Evolutionary conservation across 2,329 filamentous ascomycete genomes (phyloP).

Genomic region (Fusarium illudens): DNA sequence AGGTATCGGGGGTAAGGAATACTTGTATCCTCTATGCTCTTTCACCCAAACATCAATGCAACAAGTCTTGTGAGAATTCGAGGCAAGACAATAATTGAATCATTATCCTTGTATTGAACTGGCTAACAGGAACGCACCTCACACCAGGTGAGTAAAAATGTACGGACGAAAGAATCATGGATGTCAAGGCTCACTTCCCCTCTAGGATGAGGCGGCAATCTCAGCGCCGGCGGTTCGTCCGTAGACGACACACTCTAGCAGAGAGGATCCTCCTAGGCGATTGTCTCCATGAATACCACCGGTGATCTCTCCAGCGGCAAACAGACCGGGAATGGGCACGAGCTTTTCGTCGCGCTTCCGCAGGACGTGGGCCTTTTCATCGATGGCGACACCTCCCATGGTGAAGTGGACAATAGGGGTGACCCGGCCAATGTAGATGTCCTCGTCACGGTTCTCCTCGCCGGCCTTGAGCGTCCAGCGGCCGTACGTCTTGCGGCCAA

Average conservation of each 20-base stretch:
- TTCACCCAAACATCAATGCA: too few relatives aligned
- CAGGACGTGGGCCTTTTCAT: conserved; percentile 61
- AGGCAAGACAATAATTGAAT: background rate
- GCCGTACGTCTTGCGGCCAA: conserved; percentile 62
- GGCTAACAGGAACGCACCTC: conserved; percentile 32
- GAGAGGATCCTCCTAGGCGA: conserved; percentile 66
- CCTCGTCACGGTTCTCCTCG: conserved; percentile 57
- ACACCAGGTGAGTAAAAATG: conserved; percentile 25
- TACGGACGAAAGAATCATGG: background rate
- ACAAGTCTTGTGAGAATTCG: too few relatives aligned
- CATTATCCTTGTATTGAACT: background rate
- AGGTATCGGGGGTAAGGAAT: too few relatives aligned
- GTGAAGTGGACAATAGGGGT: conserved; percentile 73
- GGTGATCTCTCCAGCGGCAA: conserved; percentile 71
- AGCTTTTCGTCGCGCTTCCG: conserved; percentile 46
- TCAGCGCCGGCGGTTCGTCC: conserved; percentile 63
- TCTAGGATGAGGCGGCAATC: conserved; percentile 16
- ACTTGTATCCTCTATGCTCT: too few relatives aligned
- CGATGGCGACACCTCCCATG: conserved; percentile 70
- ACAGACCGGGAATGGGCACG: conserved; percentile 62
- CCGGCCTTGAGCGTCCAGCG: conserved; percentile 59
- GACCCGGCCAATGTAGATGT: conserved; percentile 66
- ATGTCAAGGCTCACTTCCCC: background rate
- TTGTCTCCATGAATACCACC: conserved; percentile 72
- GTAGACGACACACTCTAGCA: conserved; percentile 71